Evolutionary conservation across 768 basidiomycete species (phyloP), one percentile per base, ranked within the genome.

Genomic region (Thelephora ganbajun): DNA sequence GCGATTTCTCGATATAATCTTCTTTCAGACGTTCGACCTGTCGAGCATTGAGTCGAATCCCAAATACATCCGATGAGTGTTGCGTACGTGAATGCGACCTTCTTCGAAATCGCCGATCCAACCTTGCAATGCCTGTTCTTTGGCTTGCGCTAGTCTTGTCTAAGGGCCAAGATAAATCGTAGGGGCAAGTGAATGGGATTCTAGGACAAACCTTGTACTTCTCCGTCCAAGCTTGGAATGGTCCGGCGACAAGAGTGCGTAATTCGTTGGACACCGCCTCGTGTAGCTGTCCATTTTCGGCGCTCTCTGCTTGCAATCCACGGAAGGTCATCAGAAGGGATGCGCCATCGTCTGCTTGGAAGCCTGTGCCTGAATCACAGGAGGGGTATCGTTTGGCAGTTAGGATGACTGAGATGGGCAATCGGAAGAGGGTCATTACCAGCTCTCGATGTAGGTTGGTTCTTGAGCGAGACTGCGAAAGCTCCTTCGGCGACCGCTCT

Each of bases 261-360:
- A 96, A 73, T 57, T 94, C 89, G 26, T 75, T 76, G 5, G 89
- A 77, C 42, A 87, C 73, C 16, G 69, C 68, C 47, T 67, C 71
- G 66, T 94, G 88, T 1, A 75, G 73, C 56, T 79, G 73, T n/a
- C 85, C 90, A 56, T 93, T 83, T 12, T 67, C 63, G 11, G 60
- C 58, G 6, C 83, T 77, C 62, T 91, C 87, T 51, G 71, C 70
- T 57, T 89, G 84, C 34, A 91, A 72, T 13, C 87, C 85, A 12
- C 77, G 79, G 61, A 91, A 87, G 1, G 85, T 74, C 66, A 83
- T 75, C 37, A 83, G 71, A 12, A 91, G 66, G 1, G 88, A 86
- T 16, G 88, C 88, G 7, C 88, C 88, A 51, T 90, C 88, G 56
- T 91, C 88, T n/a, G 70, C 73, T 49, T 67, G 66, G 56, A 89